Evolutionary conservation across 495 filamentous ascomycete genomes (phyloP), one percentile per base, ranked within the genome.

Genomic region (Endocarpon pusillum): DNA sequence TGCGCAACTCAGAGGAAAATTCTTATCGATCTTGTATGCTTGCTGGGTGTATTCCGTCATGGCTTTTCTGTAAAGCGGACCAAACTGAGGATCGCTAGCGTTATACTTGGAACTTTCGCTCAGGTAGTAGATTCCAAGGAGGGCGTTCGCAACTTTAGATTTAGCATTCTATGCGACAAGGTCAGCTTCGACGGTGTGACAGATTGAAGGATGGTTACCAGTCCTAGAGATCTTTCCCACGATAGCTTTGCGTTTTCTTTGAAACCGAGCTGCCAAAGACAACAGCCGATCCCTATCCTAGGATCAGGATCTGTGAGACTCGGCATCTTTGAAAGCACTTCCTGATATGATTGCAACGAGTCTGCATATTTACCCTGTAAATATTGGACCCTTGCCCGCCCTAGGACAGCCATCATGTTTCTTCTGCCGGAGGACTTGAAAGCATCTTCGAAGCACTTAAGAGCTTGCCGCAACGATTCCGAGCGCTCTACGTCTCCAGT

Each of bases 41-140:
- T 81, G 83, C 45, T 92, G 84, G 0, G 81, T 94, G 52, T 89
- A 93, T 41, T 86, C 71, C 1, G 71, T 86, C 75, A 96, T 94
- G 21, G 87, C 86, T 46, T 83, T 79, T 54, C 83, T 91, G 60
- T 93, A 94, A 15, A 85, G 55, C 18, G 62, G 62, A 18, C 75
- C 71, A 44, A 94, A 96, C 34, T 73, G 69, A 1, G 81, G 78
- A 33, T 80, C 66, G 32, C 73, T 77, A n/a, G 74, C 80, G 2
- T 75, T 64, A 44, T 81, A 73, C 33, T 78, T 78, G 19, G 79
- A 74, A 48, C 80, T 89, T 34, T 77, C 62, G 42, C 91, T 72
- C 22, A 96, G 70, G 50, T 91, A 79, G 48, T 85, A 93, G 7
- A 91, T 59, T 12, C 83, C 89, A 16, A 96, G 67, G 7, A 97